Evolutionary conservation across 139 green algal species (phyloP).

Genomic region (Coelastrella sp.): DNA sequence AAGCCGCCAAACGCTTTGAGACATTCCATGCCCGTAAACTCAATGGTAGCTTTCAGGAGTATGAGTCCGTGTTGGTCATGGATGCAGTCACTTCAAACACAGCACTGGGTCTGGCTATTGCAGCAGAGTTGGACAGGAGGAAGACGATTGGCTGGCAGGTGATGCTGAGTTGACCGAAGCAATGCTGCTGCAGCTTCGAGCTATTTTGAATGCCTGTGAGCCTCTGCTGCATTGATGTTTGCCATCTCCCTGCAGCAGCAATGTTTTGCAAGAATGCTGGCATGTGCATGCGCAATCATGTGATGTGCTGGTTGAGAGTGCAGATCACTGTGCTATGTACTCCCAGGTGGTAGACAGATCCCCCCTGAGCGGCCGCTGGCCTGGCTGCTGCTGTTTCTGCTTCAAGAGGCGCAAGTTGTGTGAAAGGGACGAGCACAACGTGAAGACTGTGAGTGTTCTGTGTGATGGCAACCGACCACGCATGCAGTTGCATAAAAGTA

Average conservation of each 20-base stretch:
- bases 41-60: constrained; percentile 20
- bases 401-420: constrained; percentile 43
- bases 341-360: constrained; percentile 3
- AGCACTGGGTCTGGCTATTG: constrained; percentile 12
- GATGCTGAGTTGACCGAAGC: background rate
- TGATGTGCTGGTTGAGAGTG: too few species aligned
- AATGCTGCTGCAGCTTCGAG: background rate
- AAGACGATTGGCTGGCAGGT: constrained; percentile 31
- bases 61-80: constrained; percentile 24
- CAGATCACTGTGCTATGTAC: background rate
- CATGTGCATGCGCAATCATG: background rate
- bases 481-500: too few species aligned
- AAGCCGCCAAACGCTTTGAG: constrained; percentile 28
- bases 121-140: constrained; percentile 16
- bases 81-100: background rate
- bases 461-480: background rate
- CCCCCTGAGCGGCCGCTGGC: constrained; percentile 27
- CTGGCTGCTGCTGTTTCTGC: constrained; percentile 29
- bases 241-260: background rate
- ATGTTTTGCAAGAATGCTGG: background rate
- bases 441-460: constrained; percentile 19
- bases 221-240: background rate
- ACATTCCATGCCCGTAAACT: background rate
- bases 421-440: background rate
- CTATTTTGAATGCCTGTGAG: background rate